These are phyloP conservation scores for Pseudocercospora fuligena DNA, from an alignment of 2,329 filamentous ascomycete species.

Conservation along the genomic window DNA sequence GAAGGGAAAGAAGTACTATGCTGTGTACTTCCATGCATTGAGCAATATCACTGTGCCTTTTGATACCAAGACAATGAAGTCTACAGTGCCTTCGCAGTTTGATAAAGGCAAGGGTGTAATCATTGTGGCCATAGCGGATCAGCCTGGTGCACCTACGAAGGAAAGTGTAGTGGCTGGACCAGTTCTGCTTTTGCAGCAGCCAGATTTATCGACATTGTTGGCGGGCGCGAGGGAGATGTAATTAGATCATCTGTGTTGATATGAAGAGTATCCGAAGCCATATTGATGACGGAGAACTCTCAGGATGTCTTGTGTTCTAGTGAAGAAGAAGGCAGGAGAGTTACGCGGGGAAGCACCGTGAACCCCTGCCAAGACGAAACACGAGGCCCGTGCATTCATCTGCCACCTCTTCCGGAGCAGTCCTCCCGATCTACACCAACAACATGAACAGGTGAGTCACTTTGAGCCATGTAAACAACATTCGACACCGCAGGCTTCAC, in stretches of 20 bases:
- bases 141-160: conserved; percentile 43
- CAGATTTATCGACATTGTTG: conserved; percentile 20
- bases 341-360: neutral
- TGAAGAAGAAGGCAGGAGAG: neutral
- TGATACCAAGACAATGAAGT: conserved; percentile 41
- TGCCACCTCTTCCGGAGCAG: neutral
- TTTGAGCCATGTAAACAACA: neutral
- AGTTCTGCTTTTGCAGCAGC: conserved; percentile 46
- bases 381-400: neutral
- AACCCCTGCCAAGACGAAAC: neutral
- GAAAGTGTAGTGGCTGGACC: conserved; percentile 49
- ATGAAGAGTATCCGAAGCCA: too few species aligned
- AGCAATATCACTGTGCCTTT: conserved; percentile 45
- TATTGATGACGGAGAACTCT: too few species aligned
- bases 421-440: neutral
- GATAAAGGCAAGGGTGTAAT: conserved; percentile 45
- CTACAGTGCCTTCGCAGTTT: conserved; percentile 45
- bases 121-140: conserved; percentile 45
- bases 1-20: conserved; percentile 42
- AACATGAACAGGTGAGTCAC: neutral
- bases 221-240: neutral
- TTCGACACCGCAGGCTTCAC: neutral
- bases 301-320: neutral
- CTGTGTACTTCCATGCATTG: conserved; percentile 49
- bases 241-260: neutral